Base-by-base conservation (phyloP, 192 early-diverging fungal genomes). In the Podochytrium sp. region DNA sequence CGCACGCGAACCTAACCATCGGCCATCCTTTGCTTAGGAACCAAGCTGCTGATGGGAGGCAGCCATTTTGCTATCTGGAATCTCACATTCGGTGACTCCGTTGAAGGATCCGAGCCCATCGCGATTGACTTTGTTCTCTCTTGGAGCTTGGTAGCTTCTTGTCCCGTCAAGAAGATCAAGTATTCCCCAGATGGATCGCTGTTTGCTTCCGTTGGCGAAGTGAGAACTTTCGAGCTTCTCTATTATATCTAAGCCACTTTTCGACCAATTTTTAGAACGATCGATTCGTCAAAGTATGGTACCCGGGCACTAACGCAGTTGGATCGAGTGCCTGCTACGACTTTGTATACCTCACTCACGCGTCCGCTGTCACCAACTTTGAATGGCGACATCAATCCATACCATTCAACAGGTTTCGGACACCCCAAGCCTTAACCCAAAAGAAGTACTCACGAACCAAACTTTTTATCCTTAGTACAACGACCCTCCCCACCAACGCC, bases 321-420 rank as follows among this genome's bases (percentile, higher is more conserved):
- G 4, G 49, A 49, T n/a, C 29, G 58, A 3, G 18, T 18, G 25
- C 71, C 40, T 41, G 25, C n/a, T 85, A 80, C 39, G 75, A 83
- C 41, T 94, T 93, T 79, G 62, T 67, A 37, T 91, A 91, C 67
- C 59, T 94, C 33, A 79, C 90, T 20, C 93, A 94, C 76, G 86
- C 90, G 40, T 64, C 79, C 42, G 59, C 79, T 12, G 88, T 93
- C 0, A 74, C 75, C 0, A 81, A 88, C 55, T 83, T 92, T 67
- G 82, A 86, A 50, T 94, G 93, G 93, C 75, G 91, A 39, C 23
- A 66, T 49, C 42, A 27, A n/a, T n/a, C n/a, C n/a, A n/a, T n/a
- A n/a, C n/a, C n/a, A n/a, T n/a, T n/a, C n/a, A n/a, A n/a, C n/a
- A n/a, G n/a, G n/a, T n/a, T n/a, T n/a, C n/a, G n/a, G n/a, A n/a